Evolutionary conservation across 2,329 filamentous ascomycete genomes (phyloP).

Genomic region (Colletotrichum sp.): DNA sequence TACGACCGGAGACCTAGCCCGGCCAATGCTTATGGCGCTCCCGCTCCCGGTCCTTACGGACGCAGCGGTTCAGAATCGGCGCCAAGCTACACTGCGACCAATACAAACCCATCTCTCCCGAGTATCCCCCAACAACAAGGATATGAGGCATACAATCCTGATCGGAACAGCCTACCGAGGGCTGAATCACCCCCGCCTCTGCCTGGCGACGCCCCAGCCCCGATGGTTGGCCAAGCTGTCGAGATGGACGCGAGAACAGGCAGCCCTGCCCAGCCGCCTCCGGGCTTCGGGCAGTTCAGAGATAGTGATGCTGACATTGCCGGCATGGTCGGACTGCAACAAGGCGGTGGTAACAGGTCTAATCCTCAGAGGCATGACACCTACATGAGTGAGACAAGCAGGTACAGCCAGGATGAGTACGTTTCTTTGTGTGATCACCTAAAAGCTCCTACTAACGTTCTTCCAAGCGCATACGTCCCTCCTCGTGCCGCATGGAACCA

Average conservation of each 20-base stretch:
- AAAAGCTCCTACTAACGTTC: conserved; percentile 28
- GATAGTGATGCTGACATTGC: conserved; percentile 76
- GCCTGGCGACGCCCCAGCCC: conserved; percentile 45
- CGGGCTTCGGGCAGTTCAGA: conserved; percentile 51
- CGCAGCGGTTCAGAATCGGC: conserved; percentile 38
- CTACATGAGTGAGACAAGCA: conserved; percentile 70
- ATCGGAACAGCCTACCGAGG: conserved; percentile 54
- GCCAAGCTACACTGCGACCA: conserved; percentile 38
- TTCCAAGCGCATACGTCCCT: conserved; percentile 59
- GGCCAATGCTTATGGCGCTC: conserved; percentile 36
- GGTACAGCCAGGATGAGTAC: conserved; percentile 78
- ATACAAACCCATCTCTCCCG: conserved; percentile 40
- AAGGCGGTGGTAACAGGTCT: conserved; percentile 41
- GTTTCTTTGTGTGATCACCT: conserved; percentile 34
- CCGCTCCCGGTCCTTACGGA: conserved; percentile 36
- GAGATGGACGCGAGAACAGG: conserved; percentile 81
- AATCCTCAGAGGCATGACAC: conserved; percentile 49
- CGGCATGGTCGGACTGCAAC: conserved; percentile 76
- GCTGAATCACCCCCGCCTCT: conserved; percentile 71
- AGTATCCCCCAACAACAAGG: conserved; percentile 32
- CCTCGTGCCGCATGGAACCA: conserved; percentile 62
- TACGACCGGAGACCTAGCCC: conserved; percentile 45
- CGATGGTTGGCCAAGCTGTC: conserved; percentile 67
- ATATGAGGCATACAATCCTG: conserved; percentile 50
- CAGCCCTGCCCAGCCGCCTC: conserved; percentile 48